phyloP scores from a whole-genome alignment of 768 basidiomycete species.

The Rossbeevera mucosa region DNA sequence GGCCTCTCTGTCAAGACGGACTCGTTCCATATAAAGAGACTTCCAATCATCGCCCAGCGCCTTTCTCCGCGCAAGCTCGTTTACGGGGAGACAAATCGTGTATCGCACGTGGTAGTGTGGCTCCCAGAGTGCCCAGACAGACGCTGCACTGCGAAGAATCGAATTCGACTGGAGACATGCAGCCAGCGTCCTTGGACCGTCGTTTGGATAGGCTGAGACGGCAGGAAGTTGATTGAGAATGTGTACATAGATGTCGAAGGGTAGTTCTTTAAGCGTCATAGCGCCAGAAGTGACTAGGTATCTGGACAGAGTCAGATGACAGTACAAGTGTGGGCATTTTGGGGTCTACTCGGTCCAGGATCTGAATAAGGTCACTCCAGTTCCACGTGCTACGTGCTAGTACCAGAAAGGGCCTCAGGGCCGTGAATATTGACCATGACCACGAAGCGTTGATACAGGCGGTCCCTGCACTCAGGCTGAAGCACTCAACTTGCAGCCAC shows the following conservation, averaged over 20 bases:
- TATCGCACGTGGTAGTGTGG: conserved; percentile 50
- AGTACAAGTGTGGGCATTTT: conserved; percentile 3
- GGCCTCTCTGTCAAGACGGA: conserved; percentile 41
- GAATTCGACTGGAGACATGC: conserved; percentile 38
- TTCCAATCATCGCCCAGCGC: conserved; percentile 39
- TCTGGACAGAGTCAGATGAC: neutral
- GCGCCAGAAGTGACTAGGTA: neutral
- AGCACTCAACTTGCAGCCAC: too few relatives aligned
- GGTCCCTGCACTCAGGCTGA: too few relatives aligned
- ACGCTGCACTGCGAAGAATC: conserved; percentile 43
- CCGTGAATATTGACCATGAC: too few relatives aligned
- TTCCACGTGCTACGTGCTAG: too few relatives aligned
- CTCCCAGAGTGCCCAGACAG: conserved; percentile 44
- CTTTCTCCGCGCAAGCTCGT: conserved; percentile 35
- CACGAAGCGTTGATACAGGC: too few relatives aligned
- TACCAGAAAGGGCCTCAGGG: too few relatives aligned
- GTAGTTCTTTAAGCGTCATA: conserved; percentile 25
- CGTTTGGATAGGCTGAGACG: conserved; percentile 16
- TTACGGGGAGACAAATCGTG: conserved; percentile 33
- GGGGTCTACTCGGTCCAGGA: neutral
- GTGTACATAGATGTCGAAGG: conserved; percentile 34
- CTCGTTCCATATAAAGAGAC: conserved; percentile 41
- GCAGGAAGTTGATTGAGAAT: conserved; percentile 36
- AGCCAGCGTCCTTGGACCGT: conserved; percentile 33
- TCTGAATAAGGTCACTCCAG: too few relatives aligned